Evolutionary conservation across 2,329 filamentous ascomycete genomes (phyloP), one percentile per base, ranked within the genome.

Genomic region (Seiridium cupressi): DNA sequence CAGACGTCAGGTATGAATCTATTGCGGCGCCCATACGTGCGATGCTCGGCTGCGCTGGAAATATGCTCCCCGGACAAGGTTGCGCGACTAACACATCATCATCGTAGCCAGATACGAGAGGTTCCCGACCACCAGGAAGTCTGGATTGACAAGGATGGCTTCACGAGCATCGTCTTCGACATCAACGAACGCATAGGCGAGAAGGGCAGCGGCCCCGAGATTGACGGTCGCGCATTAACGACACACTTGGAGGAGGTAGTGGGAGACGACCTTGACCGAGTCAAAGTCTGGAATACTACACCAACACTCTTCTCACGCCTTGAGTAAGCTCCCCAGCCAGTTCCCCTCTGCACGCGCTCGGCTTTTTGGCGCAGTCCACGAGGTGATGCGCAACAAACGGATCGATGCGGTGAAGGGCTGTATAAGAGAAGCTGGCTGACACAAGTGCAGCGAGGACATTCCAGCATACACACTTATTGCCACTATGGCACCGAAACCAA

Each of bases 71-170:
- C 13, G 57, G 26, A 8, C 40, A n/a, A 44, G 26, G 9, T 18
- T 35, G 26, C 26, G 18, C 53, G 11, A 48, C 56, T 44, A 47
- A 46, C 35, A 35, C 35, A 38, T 32, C 36, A 26, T 36, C 3
- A 32, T 36, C n/a, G 57, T 63, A 92, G 89, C 77, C 83, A 84
- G 58, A 83, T 93, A 66, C 87, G 90, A 64, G 84, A 92, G 76
- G 87, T 93, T 4, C 90, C 90, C 55, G 89, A 94, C 73, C 91
- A 96, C 74, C 93, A 98, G 79, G 94, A 97, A 80, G 90, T 97
- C 67, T 97, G 88, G 78, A 89, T 97, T 70, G 92, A 96, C 72
- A 83, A 85, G 64, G 84, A 90, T 63, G 93, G 92, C 55, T 93
- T 93, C 74, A 92, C 91, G 3, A 93, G 86, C 76, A 88, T 97